Base-by-base conservation (phyloP, 2,329 filamentous ascomycete genomes). In the Cladosporium sp. region DNA sequence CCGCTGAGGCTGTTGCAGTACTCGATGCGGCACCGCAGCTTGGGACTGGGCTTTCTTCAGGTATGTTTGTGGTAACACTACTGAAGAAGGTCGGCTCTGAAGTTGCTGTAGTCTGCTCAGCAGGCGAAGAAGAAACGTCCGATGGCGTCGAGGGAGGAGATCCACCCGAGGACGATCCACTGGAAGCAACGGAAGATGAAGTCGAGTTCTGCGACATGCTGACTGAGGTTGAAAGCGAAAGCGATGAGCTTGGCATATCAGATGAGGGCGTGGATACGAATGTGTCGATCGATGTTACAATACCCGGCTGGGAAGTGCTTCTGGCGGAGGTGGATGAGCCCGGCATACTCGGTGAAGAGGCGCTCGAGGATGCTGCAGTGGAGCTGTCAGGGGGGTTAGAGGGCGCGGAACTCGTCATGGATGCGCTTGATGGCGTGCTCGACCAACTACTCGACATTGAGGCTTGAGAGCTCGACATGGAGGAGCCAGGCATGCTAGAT, bases 1-100 rank as follows among this genome's bases (percentile, higher is more conserved):
- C 42, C 13, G 42, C 27, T 18, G 39, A 43, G 7, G 32, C 37
- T 19, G 36, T 47, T 19, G 37, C 22, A 15, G 22, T 19, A 15
- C 18, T 24, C 7, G 40, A 34, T 34, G 36, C 50, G 34, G 50
- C 37, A n/a, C 43, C 42, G 19, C 50, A 52, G 13, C 34, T 42
- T 8, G 50, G 50, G 13, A 52, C 19, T 6, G 50, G 38, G 19
- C 42, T 47, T 9, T 12, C 29, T 43, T 27, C 32, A 15, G 41
- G 47, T n/a, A 19, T 22, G 12, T 32, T 47, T 7, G 43, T 37
- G 37, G 43, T 52, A 36, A 52, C 38, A 43, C 50, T 52, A 4
- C 47, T 18, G 7, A 39, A 45, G 22, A 37, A 29, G 13, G 50
- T 42, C 37, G 43, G 30, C n/a, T 38, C 13, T 8, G 43, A 34